Base-by-base conservation (phyloP, 2,329 filamentous ascomycete species). In the Colletotrichum lini region DNA sequence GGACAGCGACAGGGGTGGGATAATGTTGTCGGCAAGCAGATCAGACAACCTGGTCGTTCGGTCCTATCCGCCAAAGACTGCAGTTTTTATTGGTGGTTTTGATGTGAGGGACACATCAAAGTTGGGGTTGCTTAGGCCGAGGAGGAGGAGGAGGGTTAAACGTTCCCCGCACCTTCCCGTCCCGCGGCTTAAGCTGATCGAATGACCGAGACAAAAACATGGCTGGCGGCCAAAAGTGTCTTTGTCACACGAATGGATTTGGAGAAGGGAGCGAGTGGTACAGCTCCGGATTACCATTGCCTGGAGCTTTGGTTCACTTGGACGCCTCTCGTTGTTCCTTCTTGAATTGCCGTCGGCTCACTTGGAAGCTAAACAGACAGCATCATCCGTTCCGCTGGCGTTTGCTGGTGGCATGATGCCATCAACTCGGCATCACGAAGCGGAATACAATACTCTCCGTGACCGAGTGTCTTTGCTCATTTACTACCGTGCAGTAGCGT, bases 1-100 rank as follows among this genome's bases (percentile, higher is more conserved):
- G 47, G 61, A 58, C 42, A 50, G 26, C 6, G 53, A 72, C 69
- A 72, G 65, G 69, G 69, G 42, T 64, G 16, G 59, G 44, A 23
- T 38, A 18, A 56, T 69, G 65, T 64, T 65, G 65, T 64, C 69
- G 59, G 59, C 69, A 72, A 68, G 65, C 47, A 63, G 69, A 64
- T 68, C 53, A 71, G 38, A 68, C 58, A 64, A 64, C 65, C 53
- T 69, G 35, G 65, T 56, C 40, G 65, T 64, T 72, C 65, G 69
- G 65, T 54, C 53, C 58, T 64, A 69, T 69, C 65, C 65, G 69
- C 47, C 59, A 64, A 59, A 30, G 59, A 60, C 64, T 60, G 58
- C 26, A 59, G 30, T 38, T 64, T 45, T 64, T 42, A 72, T 72
- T 69, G 69, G 69, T 56, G 59, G 53, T 49, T 49, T 54, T 59